A percentile compares a stretch with the other conserved stretches of the same genome.
Evolutionary conservation across 1,284 basidiomycete genomes (phyloP).

Genomic region (Agaricales sp.): DNA sequence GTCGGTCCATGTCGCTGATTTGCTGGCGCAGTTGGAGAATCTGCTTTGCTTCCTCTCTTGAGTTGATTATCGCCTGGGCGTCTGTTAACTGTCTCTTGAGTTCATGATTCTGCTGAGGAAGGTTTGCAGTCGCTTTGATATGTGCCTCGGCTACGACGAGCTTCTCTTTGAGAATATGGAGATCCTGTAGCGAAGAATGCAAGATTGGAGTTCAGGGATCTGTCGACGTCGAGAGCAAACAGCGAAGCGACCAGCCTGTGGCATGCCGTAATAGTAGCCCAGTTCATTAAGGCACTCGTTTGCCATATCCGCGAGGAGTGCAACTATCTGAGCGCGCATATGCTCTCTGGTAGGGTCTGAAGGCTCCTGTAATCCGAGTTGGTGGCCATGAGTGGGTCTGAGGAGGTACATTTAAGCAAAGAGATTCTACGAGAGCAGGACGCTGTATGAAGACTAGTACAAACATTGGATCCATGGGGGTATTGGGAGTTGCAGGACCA

Average conservation of each 20-base stretch:
- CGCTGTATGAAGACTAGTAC: no score
- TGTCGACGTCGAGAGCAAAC: no score
- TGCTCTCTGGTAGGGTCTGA: conserved; percentile 9
- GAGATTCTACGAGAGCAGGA: no score
- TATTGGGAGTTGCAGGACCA: no score
- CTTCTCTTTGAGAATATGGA: not conserved
- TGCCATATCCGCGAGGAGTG: conserved; percentile 30
- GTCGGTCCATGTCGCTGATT: no score
- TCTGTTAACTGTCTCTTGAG: not conserved
- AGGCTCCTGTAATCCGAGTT: conserved; percentile 1
- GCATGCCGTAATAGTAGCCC: conserved; percentile 31
- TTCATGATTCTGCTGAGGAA: not conserved
- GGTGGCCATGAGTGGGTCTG: conserved; percentile 14
- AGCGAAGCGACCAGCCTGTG: no score
- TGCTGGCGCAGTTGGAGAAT: not conserved
- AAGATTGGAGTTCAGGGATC: conserved; percentile 16
- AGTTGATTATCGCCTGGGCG: not conserved
- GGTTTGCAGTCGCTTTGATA: not conserved
- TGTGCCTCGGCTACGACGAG: not conserved
- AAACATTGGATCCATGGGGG: no score
- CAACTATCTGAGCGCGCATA: conserved; percentile 26
- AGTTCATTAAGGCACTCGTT: conserved; percentile 38
- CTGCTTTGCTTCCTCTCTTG: not conserved
- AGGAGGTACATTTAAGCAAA: no score
- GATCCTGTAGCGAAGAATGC: not conserved